phyloP scores from a whole-genome alignment of 1,139 yeast species.

The Saccharomyces hybrid region DNA sequence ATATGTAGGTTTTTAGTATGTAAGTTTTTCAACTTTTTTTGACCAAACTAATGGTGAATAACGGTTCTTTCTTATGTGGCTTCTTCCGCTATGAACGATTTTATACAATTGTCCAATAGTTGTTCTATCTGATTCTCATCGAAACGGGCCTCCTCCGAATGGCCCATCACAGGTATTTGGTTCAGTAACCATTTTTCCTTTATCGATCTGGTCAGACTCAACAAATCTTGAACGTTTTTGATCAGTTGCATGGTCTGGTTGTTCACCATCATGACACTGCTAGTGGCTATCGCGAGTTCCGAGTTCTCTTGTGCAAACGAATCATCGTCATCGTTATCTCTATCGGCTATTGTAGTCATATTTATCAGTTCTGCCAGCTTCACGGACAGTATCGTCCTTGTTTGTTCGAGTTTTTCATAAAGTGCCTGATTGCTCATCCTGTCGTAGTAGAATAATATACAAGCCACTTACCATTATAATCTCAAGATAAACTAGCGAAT shows the following conservation, averaged over 20 bases:
- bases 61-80: not conserved
- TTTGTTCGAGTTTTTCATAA: slow-evolving; percentile 28
- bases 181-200: slow-evolving; percentile 31
- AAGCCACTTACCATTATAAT: not conserved
- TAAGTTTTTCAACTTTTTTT: not conserved
- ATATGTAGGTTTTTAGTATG: not conserved
- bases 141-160: slow-evolving; percentile 3
- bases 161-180: slow-evolving; percentile 25
- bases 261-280: slow-evolving; percentile 27
- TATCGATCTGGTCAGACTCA: slow-evolving; percentile 28
- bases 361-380: slow-evolving; percentile 26
- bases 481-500: not conserved
- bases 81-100: slow-evolving; percentile 13
- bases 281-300: slow-evolving; percentile 23
- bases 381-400: slow-evolving; percentile 25
- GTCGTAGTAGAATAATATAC: not conserved
- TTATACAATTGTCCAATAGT: slow-evolving; percentile 16
- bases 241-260: slow-evolving; percentile 30
- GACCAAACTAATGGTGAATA: not conserved
- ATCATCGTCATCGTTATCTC: slow-evolving; percentile 12
- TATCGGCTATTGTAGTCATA: slow-evolving; percentile 22
- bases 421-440: slow-evolving; percentile 29
- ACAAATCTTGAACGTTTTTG: slow-evolving; percentile 30
- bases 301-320: slow-evolving; percentile 12
- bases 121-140: slow-evolving; percentile 13